Percentiles rank a stretch among this genome's conserved stretches.
Evolutionary conservation across 345 rosid genomes (phyloP).

Genomic region (Aegle marmelos): DNA sequence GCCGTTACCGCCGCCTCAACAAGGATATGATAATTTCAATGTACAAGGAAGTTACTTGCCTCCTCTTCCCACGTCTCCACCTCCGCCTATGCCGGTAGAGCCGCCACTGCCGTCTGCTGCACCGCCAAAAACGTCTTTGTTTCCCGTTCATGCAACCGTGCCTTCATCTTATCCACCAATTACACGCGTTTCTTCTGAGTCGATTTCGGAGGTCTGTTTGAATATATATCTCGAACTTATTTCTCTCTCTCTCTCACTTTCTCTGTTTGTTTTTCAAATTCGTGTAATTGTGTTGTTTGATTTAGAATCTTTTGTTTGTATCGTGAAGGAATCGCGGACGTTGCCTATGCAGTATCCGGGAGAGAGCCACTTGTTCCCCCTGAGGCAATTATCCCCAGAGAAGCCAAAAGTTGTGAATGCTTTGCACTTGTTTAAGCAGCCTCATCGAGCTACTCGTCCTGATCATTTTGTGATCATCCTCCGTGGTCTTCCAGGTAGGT

Average conservation of each 20-base stretch:
- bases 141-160: constrained; percentile 38
- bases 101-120: constrained; percentile 20
- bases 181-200: constrained; percentile 20
- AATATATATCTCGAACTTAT: constrained; percentile 4
- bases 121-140: constrained; percentile 36
- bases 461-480: constrained; percentile 84
- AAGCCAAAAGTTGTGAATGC: constrained; percentile 64
- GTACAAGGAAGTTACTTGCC: constrained; percentile 27
- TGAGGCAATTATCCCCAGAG: constrained; percentile 39
- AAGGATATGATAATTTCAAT: constrained; percentile 18
- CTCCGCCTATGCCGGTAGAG: constrained; percentile 61
- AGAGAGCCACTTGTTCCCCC: constrained; percentile 26
- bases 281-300: background rate
- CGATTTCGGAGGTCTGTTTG: constrained; percentile 30
- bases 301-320: constrained; percentile 2
- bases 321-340: constrained; percentile 29
- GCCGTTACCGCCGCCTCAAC: constrained; percentile 1
- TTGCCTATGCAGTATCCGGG: constrained; percentile 29
- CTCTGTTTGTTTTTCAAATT: background rate
- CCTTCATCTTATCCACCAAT: constrained; percentile 27
- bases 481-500: constrained; percentile 85
- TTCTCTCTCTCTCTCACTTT: background rate
- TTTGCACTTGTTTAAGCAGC: constrained; percentile 62
- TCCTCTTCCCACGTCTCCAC: constrained; percentile 64
- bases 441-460: constrained; percentile 67